Percentiles rank a stretch among this genome's conserved stretches.
Conservation (phyloP, 225 moss, liverwort and hornwort species). For the Asterella californica region DNA sequence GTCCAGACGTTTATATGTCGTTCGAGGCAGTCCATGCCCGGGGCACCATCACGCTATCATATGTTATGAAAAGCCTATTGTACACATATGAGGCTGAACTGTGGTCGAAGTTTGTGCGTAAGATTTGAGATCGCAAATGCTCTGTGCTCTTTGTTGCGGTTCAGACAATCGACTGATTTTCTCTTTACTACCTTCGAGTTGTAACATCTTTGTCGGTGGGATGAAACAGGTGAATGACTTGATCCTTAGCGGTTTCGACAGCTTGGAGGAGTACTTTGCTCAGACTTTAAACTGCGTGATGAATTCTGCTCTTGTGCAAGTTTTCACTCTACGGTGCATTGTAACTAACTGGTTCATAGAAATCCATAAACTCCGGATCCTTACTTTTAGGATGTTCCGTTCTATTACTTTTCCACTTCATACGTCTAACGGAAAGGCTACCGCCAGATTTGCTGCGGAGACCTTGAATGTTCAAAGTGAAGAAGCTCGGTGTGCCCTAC, state of each 20-base stretch:
- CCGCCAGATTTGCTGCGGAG: constrained; percentile 25
- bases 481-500: constrained; percentile 19
- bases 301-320: neutral
- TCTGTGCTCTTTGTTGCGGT: too few species aligned
- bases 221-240: constrained; percentile 34
- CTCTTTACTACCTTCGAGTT: too few species aligned
- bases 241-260: constrained; percentile 29
- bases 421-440: neutral
- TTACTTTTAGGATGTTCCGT: neutral
- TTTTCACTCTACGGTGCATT: neutral
- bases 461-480: constrained; percentile 21
- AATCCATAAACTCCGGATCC: neutral
- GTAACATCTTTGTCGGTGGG: neutral
- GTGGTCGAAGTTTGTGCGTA: neutral
- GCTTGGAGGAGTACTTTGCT: constrained; percentile 32
- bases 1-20: neutral
- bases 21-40: too few species aligned
- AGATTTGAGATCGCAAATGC: neutral
- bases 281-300: neutral
- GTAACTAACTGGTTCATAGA: neutral
- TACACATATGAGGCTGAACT: neutral
- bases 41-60: too few species aligned
- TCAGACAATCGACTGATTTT: neutral
- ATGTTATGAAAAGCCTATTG: neutral
- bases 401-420: neutral